Percentiles rank a stretch among this genome's conserved stretches.
phyloP scores from a whole-genome alignment of 2,329 filamentous ascomycete genomes.

The Bimuria novae-zelandiae region DNA sequence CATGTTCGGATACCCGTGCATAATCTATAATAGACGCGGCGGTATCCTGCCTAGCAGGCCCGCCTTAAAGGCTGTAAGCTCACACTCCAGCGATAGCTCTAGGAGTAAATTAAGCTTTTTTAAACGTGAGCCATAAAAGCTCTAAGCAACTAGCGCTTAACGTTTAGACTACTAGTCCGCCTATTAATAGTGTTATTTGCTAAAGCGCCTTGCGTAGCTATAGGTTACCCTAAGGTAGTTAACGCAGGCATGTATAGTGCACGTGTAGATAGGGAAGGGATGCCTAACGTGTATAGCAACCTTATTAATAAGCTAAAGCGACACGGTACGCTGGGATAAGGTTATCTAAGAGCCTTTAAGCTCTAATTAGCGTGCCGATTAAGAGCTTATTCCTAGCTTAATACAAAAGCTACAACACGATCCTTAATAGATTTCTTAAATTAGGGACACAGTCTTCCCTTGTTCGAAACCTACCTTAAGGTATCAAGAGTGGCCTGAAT shows the following conservation, averaged over 20 bases:
- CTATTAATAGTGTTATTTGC: neutral
- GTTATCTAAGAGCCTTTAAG: conserved; percentile 56
- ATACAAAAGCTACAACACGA: conserved; percentile 51
- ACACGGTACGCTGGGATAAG: conserved; percentile 48
- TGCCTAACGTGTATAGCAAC: conserved; percentile 57
- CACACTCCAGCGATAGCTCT: conserved; percentile 8
- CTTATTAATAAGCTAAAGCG: conserved; percentile 55
- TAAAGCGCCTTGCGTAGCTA: conserved; percentile 6
- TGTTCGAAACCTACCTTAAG: conserved; percentile 38
- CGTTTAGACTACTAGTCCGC: neutral
- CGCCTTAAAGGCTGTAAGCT: neutral
- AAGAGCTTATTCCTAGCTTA: conserved; percentile 47
- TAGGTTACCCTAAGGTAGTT: conserved; percentile 26
- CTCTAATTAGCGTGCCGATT: conserved; percentile 62
- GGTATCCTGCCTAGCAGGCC: conserved; percentile 23
- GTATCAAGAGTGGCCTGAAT: conserved; percentile 39
- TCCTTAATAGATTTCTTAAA: conserved; percentile 58
- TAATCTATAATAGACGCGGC: conserved; percentile 47
- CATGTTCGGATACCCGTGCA: conserved; percentile 55
- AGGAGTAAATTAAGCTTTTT: neutral
- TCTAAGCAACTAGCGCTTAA: neutral
- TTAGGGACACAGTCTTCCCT: conserved; percentile 64
- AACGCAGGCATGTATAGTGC: conserved; percentile 24
- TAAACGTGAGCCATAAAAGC: neutral
- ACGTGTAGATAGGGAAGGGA: conserved; percentile 57